Conservation (phyloP, 495 filamentous ascomycete species). For the Penicillium robsamsonii region DNA sequence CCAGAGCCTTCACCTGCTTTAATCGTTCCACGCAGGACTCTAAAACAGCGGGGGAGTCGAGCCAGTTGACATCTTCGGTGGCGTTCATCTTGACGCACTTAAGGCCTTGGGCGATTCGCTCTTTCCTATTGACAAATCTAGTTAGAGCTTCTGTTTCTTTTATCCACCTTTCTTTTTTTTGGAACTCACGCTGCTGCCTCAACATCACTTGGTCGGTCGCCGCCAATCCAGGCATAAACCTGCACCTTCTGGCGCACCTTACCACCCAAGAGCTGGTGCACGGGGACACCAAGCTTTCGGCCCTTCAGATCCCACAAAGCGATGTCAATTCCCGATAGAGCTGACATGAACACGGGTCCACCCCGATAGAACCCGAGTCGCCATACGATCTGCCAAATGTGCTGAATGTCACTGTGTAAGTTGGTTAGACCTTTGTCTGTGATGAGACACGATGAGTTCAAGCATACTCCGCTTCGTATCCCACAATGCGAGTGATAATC, state of each 20-base stretch:
- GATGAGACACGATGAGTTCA: background rate
- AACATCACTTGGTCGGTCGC: constrained; percentile 73
- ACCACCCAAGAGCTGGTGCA: constrained; percentile 73
- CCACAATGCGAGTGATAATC: constrained; percentile 60
- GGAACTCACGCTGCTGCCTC: constrained; percentile 51
- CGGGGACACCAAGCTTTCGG: constrained; percentile 59
- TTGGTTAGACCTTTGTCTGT: background rate
- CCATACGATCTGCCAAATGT: constrained; percentile 75
- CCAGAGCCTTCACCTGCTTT: constrained; percentile 66
- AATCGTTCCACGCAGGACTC: constrained; percentile 65
- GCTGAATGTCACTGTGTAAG: constrained; percentile 66
- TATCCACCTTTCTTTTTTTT: too few relatives aligned
- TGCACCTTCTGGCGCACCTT: constrained; percentile 70
- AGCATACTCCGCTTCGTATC: constrained; percentile 73
- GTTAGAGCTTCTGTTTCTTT: too few relatives aligned
- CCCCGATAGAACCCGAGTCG: constrained; percentile 76
- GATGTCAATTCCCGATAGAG: constrained; percentile 76
- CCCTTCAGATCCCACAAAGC: constrained; percentile 79
- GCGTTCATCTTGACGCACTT: constrained; percentile 81
- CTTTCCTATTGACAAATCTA: constrained; percentile 35
- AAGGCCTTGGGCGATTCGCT: constrained; percentile 69
- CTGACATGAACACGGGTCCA: constrained; percentile 82
- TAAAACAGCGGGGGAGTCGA: constrained; percentile 67
- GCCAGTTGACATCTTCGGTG: constrained; percentile 76
- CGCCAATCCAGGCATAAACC: constrained; percentile 87